Percentiles rank a stretch among this genome's conserved stretches.
These are phyloP conservation scores for Boletellus deceptivus DNA, from an alignment of 1,284 basidiomycete species.

Conservation along the genomic window DNA sequence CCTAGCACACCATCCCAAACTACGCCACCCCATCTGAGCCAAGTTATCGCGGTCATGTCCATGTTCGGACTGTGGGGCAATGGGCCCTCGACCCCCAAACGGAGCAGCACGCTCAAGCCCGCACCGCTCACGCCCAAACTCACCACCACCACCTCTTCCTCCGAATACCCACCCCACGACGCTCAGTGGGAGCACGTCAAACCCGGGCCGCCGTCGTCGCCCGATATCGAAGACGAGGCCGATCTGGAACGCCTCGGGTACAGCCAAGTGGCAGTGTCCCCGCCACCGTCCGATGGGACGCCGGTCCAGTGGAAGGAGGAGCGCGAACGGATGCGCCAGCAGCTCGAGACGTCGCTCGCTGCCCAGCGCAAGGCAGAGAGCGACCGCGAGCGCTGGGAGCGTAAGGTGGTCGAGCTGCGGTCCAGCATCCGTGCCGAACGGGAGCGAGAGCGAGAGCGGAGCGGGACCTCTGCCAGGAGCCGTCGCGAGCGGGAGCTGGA, in stretches of 20 bases:
- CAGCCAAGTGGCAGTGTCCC: slow-evolving; percentile 11
- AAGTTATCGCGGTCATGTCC: slow-evolving; percentile 1
- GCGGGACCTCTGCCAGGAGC: slow-evolving; percentile 9
- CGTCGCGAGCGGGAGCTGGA: slow-evolving; percentile 26
- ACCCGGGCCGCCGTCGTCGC: slow-evolving; percentile 15
- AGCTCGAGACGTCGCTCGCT: slow-evolving; percentile 9
- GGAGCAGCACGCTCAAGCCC: slow-evolving; percentile 14
- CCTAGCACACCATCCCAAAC: neutral
- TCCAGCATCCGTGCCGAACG: slow-evolving; percentile 9
- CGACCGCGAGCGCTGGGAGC: slow-evolving; percentile 22
- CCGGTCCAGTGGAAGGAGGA: slow-evolving; percentile 16
- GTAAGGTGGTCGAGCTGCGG: slow-evolving; percentile 20
- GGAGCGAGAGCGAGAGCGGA: slow-evolving; percentile 18
- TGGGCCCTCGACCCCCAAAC: slow-evolving; percentile 19
- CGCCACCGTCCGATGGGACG: neutral
- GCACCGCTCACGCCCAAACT: slow-evolving; percentile 26
- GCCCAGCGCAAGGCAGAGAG: slow-evolving; percentile 18
- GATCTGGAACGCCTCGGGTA: slow-evolving; percentile 19
- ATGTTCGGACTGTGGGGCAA: slow-evolving; percentile 5
- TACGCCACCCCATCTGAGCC: neutral
- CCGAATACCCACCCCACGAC: slow-evolving; percentile 18
- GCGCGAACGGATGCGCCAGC: slow-evolving; percentile 1
- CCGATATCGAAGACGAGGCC: slow-evolving; percentile 20
- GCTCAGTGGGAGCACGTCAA: slow-evolving; percentile 28
- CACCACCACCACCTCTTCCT: slow-evolving; percentile 19